Conservation (phyloP, 805 yeast genomes). For the Myxozyma geophila region DNA sequence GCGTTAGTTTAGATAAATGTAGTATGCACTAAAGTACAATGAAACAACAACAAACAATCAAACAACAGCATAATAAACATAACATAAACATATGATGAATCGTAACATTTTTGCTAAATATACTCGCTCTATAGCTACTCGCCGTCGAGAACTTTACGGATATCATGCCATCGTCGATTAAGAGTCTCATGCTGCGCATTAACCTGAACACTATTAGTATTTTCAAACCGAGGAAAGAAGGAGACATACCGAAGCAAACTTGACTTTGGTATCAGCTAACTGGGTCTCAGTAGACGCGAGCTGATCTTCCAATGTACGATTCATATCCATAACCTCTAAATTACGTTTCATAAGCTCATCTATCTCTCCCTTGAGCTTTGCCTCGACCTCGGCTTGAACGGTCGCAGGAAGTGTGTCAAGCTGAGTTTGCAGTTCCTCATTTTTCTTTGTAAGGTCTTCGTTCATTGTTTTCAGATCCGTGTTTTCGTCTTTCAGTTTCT, state of each 20-base stretch:
- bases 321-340: conserved; percentile 67
- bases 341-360: conserved; percentile 65
- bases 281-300: conserved; percentile 52
- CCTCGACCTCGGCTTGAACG: conserved; percentile 44
- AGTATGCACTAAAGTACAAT: background rate
- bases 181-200: conserved; percentile 42
- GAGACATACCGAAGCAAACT: conserved; percentile 38
- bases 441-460: conserved; percentile 51
- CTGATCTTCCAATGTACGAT: conserved; percentile 60
- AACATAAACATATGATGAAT: background rate
- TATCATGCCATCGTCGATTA: conserved; percentile 45
- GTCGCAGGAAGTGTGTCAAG: conserved; percentile 33
- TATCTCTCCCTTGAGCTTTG: conserved; percentile 53
- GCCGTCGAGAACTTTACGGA: conserved; percentile 42
- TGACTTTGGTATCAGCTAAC: conserved; percentile 44
- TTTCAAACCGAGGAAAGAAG: background rate
- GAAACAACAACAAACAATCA: background rate
- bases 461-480: conserved; percentile 59
- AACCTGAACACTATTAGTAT: conserved; percentile 15
- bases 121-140: background rate
- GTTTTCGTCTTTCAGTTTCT: conserved; percentile 76
- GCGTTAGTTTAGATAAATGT: conserved; percentile 7
- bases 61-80: background rate
- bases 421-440: conserved; percentile 52
- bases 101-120: background rate